Evolutionary conservation across 306 rosid genomes (phyloP).

Genomic region (Pyrus communis): DNA sequence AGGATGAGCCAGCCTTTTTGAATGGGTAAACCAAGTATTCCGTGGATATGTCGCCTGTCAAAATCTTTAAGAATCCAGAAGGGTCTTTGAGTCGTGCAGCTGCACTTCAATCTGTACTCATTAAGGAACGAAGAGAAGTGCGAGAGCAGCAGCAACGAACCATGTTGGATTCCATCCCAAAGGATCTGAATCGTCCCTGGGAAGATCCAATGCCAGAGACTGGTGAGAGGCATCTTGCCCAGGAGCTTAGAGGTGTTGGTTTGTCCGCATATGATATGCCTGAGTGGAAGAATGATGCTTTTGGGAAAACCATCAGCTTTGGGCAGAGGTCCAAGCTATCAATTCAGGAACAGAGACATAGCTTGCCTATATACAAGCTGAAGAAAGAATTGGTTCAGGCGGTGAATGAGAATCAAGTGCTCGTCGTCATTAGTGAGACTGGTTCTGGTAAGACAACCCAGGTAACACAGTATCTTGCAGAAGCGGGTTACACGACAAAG

Average conservation of each 20-base stretch:
- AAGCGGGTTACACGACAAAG: background rate
- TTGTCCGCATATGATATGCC: background rate
- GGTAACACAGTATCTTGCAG: background rate
- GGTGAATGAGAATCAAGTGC: background rate
- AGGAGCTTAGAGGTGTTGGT: background rate
- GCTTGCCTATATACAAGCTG: background rate
- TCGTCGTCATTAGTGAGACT: background rate
- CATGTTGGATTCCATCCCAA: background rate
- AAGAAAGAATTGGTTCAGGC: background rate
- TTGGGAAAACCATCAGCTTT: conserved; percentile 12
- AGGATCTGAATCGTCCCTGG: conserved; percentile 1
- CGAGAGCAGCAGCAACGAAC: background rate
- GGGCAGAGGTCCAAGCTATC: conserved; percentile 64
- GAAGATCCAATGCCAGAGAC: background rate
- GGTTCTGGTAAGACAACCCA: background rate
- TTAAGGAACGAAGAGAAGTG: background rate
- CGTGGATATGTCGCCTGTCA: background rate
- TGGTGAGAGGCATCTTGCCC: background rate
- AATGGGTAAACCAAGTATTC: background rate
- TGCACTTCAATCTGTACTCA: background rate
- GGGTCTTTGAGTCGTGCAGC: background rate
- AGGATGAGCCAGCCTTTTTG: background rate
- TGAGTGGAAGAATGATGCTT: background rate
- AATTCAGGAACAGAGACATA: background rate
- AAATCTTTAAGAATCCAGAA: background rate